Evolutionary conservation across 2,329 filamentous ascomycete genomes (phyloP).

Genomic region (Whalleya microplaca): DNA sequence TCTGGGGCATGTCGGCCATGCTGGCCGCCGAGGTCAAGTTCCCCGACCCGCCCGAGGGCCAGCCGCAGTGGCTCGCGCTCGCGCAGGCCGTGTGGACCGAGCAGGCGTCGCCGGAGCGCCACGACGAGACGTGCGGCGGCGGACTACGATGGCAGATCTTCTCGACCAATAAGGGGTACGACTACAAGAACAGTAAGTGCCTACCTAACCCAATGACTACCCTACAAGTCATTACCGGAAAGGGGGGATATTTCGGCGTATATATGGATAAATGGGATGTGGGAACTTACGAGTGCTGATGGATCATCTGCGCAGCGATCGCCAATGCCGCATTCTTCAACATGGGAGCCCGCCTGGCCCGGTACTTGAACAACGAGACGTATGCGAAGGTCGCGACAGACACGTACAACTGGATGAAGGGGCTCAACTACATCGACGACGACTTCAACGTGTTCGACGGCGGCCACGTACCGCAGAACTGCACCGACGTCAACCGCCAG

Average conservation of each 20-base stretch:
- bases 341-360: slow-evolving; percentile 60
- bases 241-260: no score
- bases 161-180: slow-evolving; percentile 57
- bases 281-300: slow-evolving; percentile 8
- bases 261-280: no score
- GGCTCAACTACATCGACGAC: slow-evolving; percentile 48
- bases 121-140: slow-evolving; percentile 62
- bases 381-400: slow-evolving; percentile 64
- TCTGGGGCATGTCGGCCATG: slow-evolving; percentile 68
- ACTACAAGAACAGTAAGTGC: slow-evolving; percentile 47
- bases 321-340: slow-evolving; percentile 55
- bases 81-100: slow-evolving; percentile 68
- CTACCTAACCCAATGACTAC: slow-evolving; percentile 3
- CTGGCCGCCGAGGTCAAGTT: slow-evolving; percentile 65
- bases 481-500: slow-evolving; percentile 49
- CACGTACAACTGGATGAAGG: slow-evolving; percentile 58
- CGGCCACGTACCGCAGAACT: slow-evolving; percentile 45
- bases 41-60: slow-evolving; percentile 51
- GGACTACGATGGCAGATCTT: slow-evolving; percentile 72
- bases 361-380: slow-evolving; percentile 65
- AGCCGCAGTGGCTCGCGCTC: slow-evolving; percentile 65
- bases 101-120: slow-evolving; percentile 56
- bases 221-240: no score
- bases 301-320: slow-evolving; percentile 37
- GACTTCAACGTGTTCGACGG: slow-evolving; percentile 54